A percentile compares a stretch with the other conserved stretches of the same genome.
These are phyloP conservation scores for Trifolium dubium DNA, from an alignment of 306 rosid species.

Conservation along the genomic window DNA sequence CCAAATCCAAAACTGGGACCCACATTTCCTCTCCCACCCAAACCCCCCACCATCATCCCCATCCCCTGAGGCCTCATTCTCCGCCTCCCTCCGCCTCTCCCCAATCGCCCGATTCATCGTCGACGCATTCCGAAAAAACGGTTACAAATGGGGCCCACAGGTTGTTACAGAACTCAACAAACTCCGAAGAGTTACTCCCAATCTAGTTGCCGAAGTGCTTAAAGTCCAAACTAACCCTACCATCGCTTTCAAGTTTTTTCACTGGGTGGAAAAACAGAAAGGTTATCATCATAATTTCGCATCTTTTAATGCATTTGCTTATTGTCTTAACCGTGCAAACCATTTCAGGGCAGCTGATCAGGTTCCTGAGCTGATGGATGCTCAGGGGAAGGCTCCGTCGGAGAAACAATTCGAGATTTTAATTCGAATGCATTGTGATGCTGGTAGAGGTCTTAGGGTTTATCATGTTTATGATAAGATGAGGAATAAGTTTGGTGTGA, in stretches of 20 bases:
- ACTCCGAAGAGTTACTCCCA: conserved; percentile 77
- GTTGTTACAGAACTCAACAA: conserved; percentile 70
- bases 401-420: conserved; percentile 90
- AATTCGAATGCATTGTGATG: conserved; percentile 74
- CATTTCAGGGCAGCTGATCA: conserved; percentile 68
- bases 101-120: conserved; percentile 73
- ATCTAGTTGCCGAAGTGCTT: conserved; percentile 78
- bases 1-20: conserved; percentile 73
- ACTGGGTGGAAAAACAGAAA: conserved; percentile 77
- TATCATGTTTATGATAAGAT: conserved; percentile 74
- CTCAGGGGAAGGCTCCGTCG: conserved; percentile 82
- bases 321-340: conserved; percentile 66
- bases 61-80: conserved; percentile 37
- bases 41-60: conserved; percentile 18
- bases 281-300: conserved; percentile 73
- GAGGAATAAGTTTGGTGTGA: conserved; percentile 70
- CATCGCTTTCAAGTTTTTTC: conserved; percentile 73
- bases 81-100: conserved; percentile 59
- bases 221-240: conserved; percentile 59
- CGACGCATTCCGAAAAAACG: conserved; percentile 69
- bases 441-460: conserved; percentile 73
- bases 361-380: conserved; percentile 75
- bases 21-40: conserved; percentile 50
- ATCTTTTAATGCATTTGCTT: conserved; percentile 75
- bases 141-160: conserved; percentile 59